Base-by-base conservation (phyloP, 768 basidiomycete genomes). In the Xerocomellus dryophilus region DNA sequence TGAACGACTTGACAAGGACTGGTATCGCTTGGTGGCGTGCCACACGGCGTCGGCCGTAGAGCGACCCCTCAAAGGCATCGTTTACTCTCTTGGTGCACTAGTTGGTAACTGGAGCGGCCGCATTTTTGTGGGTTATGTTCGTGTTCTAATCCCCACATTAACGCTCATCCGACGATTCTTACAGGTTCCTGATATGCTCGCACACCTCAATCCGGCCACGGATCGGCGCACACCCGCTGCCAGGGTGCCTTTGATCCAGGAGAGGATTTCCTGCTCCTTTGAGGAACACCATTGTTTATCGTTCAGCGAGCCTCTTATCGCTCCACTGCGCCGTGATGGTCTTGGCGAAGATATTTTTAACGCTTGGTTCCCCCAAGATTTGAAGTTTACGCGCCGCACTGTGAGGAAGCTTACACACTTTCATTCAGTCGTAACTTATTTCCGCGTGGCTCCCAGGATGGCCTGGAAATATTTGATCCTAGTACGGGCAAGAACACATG, bases 101-200 rank as follows among this genome's bases (percentile, higher is more conserved):
- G 59, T 63, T 36, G 81, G 80, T 27, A 66, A 65, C 11, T 81
- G 80, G 80, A 69, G 66, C 21, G 81, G 81, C 12, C 76, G 74
- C 45, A 72, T 76, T 38, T 50, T 77, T 57, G 81, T 79, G 63
- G 40, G 76, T 69, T 45, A 27, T 38, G 50, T 57, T 50, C 49
- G 9, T 55, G 47, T 48, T 48, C 56, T 42, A 32, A 42, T 25
- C 41, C 20, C 42, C 25, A 31, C 43, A 25, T 65, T 57, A 23
- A 51, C 5, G 56, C 70, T 50, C 59, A 71, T 52, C 55, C 59
- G n/a, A 54, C 56, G 21, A 47, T 54, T 18, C 57, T 62, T 43
- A 31, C 56, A 66, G 63, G 49, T 64, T 51, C 57, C 63, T 59
- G 66, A 71, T 41, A 10, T 62, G 18, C 35, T 62, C 50, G 51